Evolutionary conservation across 805 yeast species (phyloP).

Genomic region (Limtongia smithiae): DNA sequence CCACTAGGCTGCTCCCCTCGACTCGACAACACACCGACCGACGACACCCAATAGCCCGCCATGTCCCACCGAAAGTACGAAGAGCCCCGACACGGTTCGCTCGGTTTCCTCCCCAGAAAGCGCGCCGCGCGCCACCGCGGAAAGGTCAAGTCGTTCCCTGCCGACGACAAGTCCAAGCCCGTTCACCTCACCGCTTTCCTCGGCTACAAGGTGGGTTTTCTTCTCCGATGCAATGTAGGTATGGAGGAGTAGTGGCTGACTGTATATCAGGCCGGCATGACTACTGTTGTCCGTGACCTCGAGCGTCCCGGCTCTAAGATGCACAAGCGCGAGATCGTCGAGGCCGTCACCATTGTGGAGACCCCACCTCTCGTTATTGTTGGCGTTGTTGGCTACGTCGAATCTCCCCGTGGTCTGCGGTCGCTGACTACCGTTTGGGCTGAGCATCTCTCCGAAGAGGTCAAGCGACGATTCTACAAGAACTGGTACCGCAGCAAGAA

Average conservation of each 20-base stretch:
- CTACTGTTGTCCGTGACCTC: conserved; percentile 99
- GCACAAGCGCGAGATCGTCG: conserved; percentile 99
- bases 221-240: too few relatives aligned
- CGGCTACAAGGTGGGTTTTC: conserved; percentile 66
- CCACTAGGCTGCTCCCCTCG: not conserved
- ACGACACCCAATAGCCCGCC: not conserved
- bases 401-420: conserved; percentile 99
- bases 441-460: conserved; percentile 98
- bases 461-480: conserved; percentile 99
- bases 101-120: conserved; percentile 99
- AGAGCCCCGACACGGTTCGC: conserved; percentile 99
- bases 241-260: too few relatives aligned
- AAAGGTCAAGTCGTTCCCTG: conserved; percentile 99
- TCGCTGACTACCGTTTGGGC: conserved; percentile 99
- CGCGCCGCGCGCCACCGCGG: conserved; percentile 98
- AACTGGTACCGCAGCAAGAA: conserved; percentile 99
- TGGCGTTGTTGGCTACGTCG: conserved; percentile 99
- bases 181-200: conserved; percentile 99
- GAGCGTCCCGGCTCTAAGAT: conserved; percentile 99
- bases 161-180: conserved; percentile 95
- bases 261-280: conserved; percentile 85
- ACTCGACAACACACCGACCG: not conserved
- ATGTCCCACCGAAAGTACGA: conserved; percentile 99
- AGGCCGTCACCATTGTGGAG: conserved; percentile 99
- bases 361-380: conserved; percentile 98